Conservation (phyloP, 352 stramenopile genomes). For the Globisporangium parvum region DNA sequence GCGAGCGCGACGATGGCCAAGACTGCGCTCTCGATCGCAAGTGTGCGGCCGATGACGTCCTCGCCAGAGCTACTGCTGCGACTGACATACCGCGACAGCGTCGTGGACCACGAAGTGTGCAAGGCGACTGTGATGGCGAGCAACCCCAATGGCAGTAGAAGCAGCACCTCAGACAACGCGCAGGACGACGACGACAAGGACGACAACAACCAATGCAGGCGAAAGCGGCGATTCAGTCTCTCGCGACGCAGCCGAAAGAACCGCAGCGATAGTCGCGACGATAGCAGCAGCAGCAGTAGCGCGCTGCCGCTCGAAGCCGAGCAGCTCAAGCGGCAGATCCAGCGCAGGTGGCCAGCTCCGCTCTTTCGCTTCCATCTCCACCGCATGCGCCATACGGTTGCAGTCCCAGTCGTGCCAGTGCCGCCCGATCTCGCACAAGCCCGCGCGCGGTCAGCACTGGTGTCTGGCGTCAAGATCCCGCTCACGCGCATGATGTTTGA, state of each 20-base stretch:
- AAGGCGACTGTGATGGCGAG: too few relatives aligned
- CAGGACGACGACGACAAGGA: background rate
- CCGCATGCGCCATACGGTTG: conserved; percentile 28
- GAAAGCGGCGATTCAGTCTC: background rate
- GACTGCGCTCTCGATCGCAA: too few relatives aligned
- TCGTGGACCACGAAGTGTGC: too few relatives aligned
- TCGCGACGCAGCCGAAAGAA: background rate
- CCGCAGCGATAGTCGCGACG: background rate
- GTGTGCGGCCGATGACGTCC: too few relatives aligned
- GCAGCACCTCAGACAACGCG: too few relatives aligned
- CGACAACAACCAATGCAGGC: background rate
- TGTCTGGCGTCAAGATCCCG: conserved; percentile 39
- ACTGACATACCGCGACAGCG: too few relatives aligned
- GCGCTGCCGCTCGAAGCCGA: conserved; percentile 7
- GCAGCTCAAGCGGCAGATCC: conserved; percentile 14
- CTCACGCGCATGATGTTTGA: conserved; percentile 42
- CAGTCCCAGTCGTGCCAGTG: conserved; percentile 34
- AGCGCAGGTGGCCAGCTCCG: conserved; percentile 10
- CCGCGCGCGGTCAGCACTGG: conserved; percentile 29
- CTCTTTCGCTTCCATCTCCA: conserved; percentile 35
- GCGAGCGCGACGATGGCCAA: too few relatives aligned
- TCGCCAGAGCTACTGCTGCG: too few relatives aligned
- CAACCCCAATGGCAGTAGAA: too few relatives aligned
- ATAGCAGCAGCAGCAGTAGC: background rate
- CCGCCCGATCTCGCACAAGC: conserved; percentile 22